A percentile compares a stretch with the other conserved stretches of the same genome.
Conservation (phyloP, 441 rosid genomes). For the Pelargonium myrrhifolium region DNA sequence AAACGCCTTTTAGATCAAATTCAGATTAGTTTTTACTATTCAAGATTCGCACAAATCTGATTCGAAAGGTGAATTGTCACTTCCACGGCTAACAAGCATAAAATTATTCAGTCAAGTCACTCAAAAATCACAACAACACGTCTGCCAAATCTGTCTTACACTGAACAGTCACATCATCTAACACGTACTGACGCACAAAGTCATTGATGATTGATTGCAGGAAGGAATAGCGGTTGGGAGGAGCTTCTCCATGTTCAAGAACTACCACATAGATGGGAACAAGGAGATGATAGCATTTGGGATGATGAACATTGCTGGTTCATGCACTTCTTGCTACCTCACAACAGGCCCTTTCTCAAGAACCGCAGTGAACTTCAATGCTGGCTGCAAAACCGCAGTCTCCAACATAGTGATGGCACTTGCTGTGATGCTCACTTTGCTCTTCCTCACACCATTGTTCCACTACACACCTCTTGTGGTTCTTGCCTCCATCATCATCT, state of each 20-base stretch:
- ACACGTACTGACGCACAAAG: no score
- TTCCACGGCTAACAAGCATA: no score
- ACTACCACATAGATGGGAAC: constrained; percentile 90
- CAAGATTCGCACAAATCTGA: no score
- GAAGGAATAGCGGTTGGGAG: constrained; percentile 97
- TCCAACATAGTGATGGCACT: constrained; percentile 86
- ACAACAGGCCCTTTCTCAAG: constrained; percentile 96
- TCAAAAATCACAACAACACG: no score
- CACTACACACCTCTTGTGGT: constrained; percentile 87
- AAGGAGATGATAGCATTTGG: constrained; percentile 98
- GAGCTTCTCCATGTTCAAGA: constrained; percentile 89
- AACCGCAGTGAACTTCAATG: constrained; percentile 90
- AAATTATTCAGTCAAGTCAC: no score
- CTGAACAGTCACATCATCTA: no score
- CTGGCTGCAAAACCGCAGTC: constrained; percentile 88
- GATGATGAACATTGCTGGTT: constrained; percentile 84
- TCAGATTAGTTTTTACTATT: no score
- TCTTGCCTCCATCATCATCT: constrained; percentile 69
- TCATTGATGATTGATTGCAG: no score
- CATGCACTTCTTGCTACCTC: constrained; percentile 90
- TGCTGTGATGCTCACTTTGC: constrained; percentile 68
- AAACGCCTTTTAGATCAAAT: no score
- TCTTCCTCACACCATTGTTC: constrained; percentile 79
- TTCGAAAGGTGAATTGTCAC: no score
- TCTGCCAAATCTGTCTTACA: no score